Percentiles rank a stretch among this genome's conserved stretches.
These are phyloP conservation scores for Plicaturopsis crispa DNA, from an alignment of 768 basidiomycete species.

Conservation along the genomic window DNA sequence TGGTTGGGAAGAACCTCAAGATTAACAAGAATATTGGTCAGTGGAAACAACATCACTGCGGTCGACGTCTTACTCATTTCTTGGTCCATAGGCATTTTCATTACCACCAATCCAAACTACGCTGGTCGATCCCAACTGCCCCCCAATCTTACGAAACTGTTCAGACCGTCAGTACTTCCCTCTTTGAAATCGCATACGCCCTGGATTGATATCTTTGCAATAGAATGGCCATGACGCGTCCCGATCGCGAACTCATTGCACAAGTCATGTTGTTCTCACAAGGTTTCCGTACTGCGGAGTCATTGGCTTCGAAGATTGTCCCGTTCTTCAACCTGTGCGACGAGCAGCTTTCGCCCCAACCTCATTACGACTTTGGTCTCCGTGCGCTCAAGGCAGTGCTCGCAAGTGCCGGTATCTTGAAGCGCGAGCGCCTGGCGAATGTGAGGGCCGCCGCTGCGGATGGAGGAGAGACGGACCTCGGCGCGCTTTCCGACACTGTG, in stretches of 20 bases:
- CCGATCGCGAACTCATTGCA: constrained; percentile 96
- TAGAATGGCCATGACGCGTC: constrained; percentile 99
- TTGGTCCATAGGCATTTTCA: constrained; percentile 84
- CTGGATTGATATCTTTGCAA: constrained; percentile 9
- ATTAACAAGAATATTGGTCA: constrained; percentile 90
- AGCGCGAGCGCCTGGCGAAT: constrained; percentile 74
- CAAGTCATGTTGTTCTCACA: constrained; percentile 99
- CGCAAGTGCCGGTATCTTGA: constrained; percentile 94
- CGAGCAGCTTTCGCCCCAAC: constrained; percentile 93
- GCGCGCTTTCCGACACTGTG: constrained; percentile 57
- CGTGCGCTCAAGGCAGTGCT: constrained; percentile 96
- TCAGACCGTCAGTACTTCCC: constrained; percentile 65
- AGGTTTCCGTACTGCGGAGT: constrained; percentile 97
- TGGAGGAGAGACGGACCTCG: constrained; percentile 30
- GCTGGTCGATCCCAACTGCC: constrained; percentile 92
- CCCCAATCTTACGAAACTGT: constrained; percentile 85
- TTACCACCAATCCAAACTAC: constrained; percentile 98
- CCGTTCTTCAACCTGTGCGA: constrained; percentile 99
- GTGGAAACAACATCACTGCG: constrained; percentile 8
- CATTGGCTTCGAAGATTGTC: constrained; percentile 95
- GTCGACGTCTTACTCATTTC: background rate
- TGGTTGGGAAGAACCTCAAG: constrained; percentile 90
- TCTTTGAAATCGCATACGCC: background rate
- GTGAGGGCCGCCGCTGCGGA: constrained; percentile 30
- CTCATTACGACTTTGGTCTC: constrained; percentile 98